Percentiles rank a stretch among this genome's conserved stretches.
Conservation (phyloP, 371 early-diverging fungal genomes). For the Parasitella parasitica region DNA sequence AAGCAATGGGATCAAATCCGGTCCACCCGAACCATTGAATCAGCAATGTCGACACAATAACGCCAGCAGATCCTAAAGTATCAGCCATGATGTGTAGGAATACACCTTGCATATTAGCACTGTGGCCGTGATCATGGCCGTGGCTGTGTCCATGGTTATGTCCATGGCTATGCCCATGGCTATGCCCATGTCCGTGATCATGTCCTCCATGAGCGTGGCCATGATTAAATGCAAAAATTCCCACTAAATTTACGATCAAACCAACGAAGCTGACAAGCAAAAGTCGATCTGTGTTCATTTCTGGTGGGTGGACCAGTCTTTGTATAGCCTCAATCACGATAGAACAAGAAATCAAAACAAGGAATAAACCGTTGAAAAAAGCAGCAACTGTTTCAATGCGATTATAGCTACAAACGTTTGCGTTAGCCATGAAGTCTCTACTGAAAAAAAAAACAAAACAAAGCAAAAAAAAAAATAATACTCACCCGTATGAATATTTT, state of each 20-base stretch:
- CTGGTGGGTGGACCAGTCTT: slow-evolving; percentile 84
- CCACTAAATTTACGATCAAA: slow-evolving; percentile 88
- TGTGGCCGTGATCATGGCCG: slow-evolving; percentile 33
- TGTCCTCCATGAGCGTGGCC: slow-evolving; percentile 76
- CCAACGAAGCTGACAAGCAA: slow-evolving; percentile 89
- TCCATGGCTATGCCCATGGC: slow-evolving; percentile 53
- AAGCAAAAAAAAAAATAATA: not conserved
- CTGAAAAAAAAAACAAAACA: no score
- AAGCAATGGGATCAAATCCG: slow-evolving; percentile 94
- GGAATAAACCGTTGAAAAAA: slow-evolving; percentile 87
- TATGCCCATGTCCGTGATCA: slow-evolving; percentile 44
- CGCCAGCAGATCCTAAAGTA: slow-evolving; percentile 95
- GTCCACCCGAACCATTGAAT: slow-evolving; percentile 92
- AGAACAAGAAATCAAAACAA: slow-evolving; percentile 83
- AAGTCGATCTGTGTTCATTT: slow-evolving; percentile 82
- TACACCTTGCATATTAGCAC: slow-evolving; percentile 86
- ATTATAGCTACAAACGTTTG: slow-evolving; percentile 69
- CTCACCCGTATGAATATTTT: slow-evolving; percentile 77
- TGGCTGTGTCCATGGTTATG: slow-evolving; percentile 46
- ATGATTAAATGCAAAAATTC: slow-evolving; percentile 91
- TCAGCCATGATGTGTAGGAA: slow-evolving; percentile 96
- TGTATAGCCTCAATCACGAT: slow-evolving; percentile 90
- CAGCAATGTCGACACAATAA: slow-evolving; percentile 87
- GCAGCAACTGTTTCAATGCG: slow-evolving; percentile 93
- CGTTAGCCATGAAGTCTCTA: slow-evolving; percentile 37